phyloP scores from a whole-genome alignment of 208 protist genomes.

The Leishmania lainsoni region DNA sequence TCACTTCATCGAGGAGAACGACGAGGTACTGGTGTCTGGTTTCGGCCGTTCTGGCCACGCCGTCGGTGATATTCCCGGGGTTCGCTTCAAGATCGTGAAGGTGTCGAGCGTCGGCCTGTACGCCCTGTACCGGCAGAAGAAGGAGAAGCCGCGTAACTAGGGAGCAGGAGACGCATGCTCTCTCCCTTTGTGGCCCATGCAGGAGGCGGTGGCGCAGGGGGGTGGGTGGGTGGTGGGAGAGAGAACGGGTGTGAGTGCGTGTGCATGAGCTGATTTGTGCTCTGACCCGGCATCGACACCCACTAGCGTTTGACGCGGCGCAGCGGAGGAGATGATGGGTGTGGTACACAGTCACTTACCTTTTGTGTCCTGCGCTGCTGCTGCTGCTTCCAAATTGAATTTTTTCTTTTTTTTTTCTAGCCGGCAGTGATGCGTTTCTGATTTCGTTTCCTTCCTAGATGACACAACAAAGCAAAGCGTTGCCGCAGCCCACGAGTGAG shows the following conservation, averaged over 20 bases:
- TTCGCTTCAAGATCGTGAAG: slow-evolving; percentile 99
- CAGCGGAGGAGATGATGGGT: neutral
- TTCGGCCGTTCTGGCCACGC: slow-evolving; percentile 99
- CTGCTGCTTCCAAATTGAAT: neutral
- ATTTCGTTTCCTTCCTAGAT: neutral
- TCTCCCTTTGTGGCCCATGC: too few relatives aligned
- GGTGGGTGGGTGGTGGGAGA: neutral
- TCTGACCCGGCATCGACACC: neutral
- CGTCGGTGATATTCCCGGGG: slow-evolving; percentile 99
- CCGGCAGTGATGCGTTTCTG: neutral
- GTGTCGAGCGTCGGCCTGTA: slow-evolving; percentile 98
- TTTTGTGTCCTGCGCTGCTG: neutral
- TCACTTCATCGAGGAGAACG: slow-evolving; percentile 99
- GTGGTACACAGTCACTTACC: neutral
- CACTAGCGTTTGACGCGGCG: neutral
- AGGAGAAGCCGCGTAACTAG: slow-evolving; percentile 96
- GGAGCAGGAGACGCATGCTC: neutral
- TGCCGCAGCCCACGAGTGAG: neutral
- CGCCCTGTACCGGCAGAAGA: slow-evolving; percentile 98
- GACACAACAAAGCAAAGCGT: neutral
- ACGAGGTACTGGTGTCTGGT: slow-evolving; percentile 99
- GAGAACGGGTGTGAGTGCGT: neutral
- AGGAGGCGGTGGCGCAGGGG: neutral
- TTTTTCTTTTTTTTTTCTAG: neutral
- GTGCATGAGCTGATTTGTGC: neutral